These are phyloP conservation scores for Phytopythium vexans DNA, from an alignment of 352 stramenopile species.

Conservation along the genomic window DNA sequence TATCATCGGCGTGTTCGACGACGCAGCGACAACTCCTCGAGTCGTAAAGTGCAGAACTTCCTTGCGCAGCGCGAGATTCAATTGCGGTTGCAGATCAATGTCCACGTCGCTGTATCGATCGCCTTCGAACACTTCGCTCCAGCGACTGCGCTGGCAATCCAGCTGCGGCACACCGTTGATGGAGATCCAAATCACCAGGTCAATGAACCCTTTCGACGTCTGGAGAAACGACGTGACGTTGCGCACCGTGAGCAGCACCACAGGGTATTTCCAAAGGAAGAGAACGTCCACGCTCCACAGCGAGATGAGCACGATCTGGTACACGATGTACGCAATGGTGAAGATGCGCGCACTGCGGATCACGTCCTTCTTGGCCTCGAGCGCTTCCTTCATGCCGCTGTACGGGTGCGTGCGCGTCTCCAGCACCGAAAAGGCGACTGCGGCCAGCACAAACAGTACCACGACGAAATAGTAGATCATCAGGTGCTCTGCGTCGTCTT, in stretches of 20 bases:
- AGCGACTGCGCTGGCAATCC: constrained; percentile 22
- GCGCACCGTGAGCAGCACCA: constrained; percentile 35
- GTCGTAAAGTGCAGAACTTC: constrained; percentile 90
- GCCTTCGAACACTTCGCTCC: constrained; percentile 33
- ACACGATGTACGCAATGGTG: constrained; percentile 75
- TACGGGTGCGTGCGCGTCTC: constrained; percentile 73
- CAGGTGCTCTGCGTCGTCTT: constrained; percentile 59
- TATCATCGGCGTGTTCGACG: constrained; percentile 56
- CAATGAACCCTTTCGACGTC: constrained; percentile 73
- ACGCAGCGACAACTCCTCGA: constrained; percentile 76
- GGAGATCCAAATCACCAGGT: constrained; percentile 81
- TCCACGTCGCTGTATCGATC: constrained; percentile 71
- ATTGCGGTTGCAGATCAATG: constrained; percentile 78
- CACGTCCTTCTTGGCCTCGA: constrained; percentile 77
- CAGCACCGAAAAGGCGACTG: constrained; percentile 57
- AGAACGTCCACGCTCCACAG: constrained; percentile 70
- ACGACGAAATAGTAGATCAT: constrained; percentile 78
- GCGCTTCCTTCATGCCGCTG: constrained; percentile 71
- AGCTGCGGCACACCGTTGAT: constrained; percentile 54
- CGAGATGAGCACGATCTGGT: constrained; percentile 81
- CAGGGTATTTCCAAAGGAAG: constrained; percentile 29
- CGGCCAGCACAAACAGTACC: constrained; percentile 61
- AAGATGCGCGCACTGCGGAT: constrained; percentile 81
- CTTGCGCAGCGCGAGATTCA: constrained; percentile 84
- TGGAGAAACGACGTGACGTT: constrained; percentile 69